Conservation (phyloP, 1,139 yeast genomes). For the Kodamaea anthophila region DNA sequence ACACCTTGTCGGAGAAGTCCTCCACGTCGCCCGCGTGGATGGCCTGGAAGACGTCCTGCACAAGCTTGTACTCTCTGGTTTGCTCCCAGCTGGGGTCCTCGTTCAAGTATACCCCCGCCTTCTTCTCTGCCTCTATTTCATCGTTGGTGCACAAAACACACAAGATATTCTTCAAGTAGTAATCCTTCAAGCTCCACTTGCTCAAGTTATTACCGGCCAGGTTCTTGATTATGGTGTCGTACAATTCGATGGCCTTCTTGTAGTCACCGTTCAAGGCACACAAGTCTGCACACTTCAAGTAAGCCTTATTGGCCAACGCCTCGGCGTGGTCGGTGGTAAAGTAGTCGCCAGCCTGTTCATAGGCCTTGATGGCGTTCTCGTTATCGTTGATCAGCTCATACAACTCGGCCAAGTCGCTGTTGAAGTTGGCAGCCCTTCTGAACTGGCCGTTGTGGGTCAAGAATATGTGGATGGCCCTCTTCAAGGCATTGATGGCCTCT, state of each 20-base stretch:
- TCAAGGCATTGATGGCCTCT: slow-evolving; percentile 74
- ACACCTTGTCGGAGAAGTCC: slow-evolving; percentile 65
- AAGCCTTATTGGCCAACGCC: slow-evolving; percentile 85
- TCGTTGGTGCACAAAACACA: slow-evolving; percentile 83
- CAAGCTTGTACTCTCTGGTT: slow-evolving; percentile 72
- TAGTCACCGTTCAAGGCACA: slow-evolving; percentile 72
- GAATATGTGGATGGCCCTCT: slow-evolving; percentile 74
- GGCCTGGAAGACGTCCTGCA: slow-evolving; percentile 60
- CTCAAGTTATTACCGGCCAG: slow-evolving; percentile 70
- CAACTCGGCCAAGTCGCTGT: slow-evolving; percentile 82
- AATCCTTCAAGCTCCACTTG: slow-evolving; percentile 90
- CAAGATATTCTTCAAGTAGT: slow-evolving; percentile 75
- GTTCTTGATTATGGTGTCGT: slow-evolving; percentile 71
- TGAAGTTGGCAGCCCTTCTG: slow-evolving; percentile 91
- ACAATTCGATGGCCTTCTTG: slow-evolving; percentile 65
- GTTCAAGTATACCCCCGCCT: slow-evolving; percentile 54
- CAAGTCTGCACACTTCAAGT: slow-evolving; percentile 83
- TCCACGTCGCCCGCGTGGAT: slow-evolving; percentile 79
- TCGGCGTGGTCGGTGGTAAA: slow-evolving; percentile 90
- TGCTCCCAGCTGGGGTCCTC: slow-evolving; percentile 76
- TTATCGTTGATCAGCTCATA: slow-evolving; percentile 70
- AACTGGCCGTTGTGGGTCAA: slow-evolving; percentile 85
- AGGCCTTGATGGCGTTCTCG: slow-evolving; percentile 65
- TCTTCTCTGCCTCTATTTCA: slow-evolving; percentile 75
- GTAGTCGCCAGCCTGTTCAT: slow-evolving; percentile 96